phyloP scores from a whole-genome alignment of 495 filamentous ascomycete species.

The Penicillium macrosclerotiorum region DNA sequence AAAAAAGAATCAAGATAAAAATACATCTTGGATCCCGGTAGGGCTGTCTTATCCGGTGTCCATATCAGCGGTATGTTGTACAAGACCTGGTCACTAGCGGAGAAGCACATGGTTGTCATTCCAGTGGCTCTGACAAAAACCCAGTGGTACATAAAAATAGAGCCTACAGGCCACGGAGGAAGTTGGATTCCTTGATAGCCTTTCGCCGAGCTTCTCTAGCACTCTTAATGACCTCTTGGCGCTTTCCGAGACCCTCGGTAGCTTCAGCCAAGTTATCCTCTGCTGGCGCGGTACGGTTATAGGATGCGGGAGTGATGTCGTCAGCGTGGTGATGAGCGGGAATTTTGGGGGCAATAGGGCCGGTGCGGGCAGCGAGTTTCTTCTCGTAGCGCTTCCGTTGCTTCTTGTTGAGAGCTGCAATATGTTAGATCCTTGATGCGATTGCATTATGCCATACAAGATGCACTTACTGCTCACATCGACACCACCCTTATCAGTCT shows the following conservation, averaged over 20 bases:
- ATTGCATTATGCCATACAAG: not conserved
- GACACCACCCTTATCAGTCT: conserved; percentile 39
- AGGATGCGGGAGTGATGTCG: conserved; percentile 66
- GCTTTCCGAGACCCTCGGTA: conserved; percentile 36
- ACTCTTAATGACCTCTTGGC: conserved; percentile 51
- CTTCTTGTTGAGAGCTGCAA: conserved; percentile 50
- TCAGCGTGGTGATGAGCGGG: conserved; percentile 81
- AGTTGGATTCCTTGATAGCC: conserved; percentile 89
- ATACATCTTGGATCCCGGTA: conserved; percentile 22
- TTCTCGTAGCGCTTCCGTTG: conserved; percentile 62
- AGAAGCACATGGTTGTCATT: too few relatives aligned
- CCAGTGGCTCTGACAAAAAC: too few relatives aligned
- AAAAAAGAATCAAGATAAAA: conserved; percentile 27
- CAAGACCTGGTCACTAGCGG: not conserved
- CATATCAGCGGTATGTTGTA: not conserved
- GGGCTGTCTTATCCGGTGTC: conserved; percentile 12
- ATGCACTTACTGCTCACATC: conserved; percentile 61
- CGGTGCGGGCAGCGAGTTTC: conserved; percentile 61
- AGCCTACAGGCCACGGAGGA: conserved; percentile 74
- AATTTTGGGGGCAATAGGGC: conserved; percentile 68
- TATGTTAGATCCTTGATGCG: conserved; percentile 6
- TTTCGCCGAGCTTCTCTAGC: conserved; percentile 69
- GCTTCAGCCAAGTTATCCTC: conserved; percentile 30
- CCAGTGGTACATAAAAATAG: not conserved
- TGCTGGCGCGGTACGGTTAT: conserved; percentile 31